Conservation (phyloP, 176 grass and related monocot species). For the Luzula sylvatica region DNA sequence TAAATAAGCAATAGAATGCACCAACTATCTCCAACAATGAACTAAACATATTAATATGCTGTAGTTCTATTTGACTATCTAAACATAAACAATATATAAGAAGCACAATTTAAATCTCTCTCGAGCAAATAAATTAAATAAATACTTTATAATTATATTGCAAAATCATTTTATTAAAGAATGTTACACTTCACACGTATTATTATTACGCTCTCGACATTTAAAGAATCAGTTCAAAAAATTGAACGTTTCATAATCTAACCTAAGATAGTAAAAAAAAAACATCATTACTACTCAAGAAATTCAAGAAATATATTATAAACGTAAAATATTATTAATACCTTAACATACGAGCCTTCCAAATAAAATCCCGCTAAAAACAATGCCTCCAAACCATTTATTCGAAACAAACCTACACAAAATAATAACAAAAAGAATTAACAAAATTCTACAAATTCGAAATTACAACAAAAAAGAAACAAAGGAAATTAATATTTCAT, state of each 20-base stretch:
- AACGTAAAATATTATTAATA: conserved; percentile 3
- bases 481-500: background rate
- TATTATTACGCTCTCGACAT: background rate
- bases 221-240: background rate
- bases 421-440: background rate
- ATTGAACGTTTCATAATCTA: background rate
- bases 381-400: conserved; percentile 36
- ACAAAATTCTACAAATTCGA: background rate
- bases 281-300: too few relatives aligned
- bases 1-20: too few relatives aligned
- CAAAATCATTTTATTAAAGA: background rate
- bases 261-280: background rate
- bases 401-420: conserved; percentile 31
- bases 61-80: too few relatives aligned
- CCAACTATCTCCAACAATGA: too few relatives aligned
- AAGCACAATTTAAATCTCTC: too few relatives aligned
- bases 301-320: too few relatives aligned
- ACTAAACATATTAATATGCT: too few relatives aligned
- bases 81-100: too few relatives aligned
- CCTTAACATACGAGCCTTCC: conserved; percentile 26
- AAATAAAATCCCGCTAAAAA: conserved; percentile 32
- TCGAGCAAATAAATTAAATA: background rate
- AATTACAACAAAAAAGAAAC: background rate
- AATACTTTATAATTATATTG: background rate
- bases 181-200: background rate